A percentile compares a stretch with the other conserved stretches of the same genome.
These are phyloP conservation scores for Bipolaris cookei DNA, from an alignment of 2,329 filamentous ascomycete genomes.

Conservation along the genomic window DNA sequence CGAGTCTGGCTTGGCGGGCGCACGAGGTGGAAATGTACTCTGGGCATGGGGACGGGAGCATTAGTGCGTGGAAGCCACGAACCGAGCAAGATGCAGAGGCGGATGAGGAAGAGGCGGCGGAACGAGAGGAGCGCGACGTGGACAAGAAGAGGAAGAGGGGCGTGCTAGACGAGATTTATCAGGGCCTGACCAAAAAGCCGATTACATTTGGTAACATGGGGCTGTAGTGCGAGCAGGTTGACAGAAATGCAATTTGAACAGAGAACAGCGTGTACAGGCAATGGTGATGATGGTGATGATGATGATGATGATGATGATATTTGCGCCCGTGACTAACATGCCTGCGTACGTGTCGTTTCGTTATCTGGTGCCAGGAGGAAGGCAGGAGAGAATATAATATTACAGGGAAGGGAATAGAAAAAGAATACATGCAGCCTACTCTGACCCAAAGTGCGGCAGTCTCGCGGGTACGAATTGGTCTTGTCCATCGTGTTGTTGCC, in stretches of 20 bases:
- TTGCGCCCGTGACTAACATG: background rate
- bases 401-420: background rate
- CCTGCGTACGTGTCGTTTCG: background rate
- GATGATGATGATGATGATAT: background rate
- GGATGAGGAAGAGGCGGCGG: constrained; percentile 53
- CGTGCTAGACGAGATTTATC: constrained; percentile 79
- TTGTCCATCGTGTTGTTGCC: constrained; percentile 33
- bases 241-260: background rate
- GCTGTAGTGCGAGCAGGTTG: constrained; percentile 5
- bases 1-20: constrained; percentile 75
- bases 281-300: background rate
- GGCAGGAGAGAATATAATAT: background rate
- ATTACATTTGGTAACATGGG: constrained; percentile 62
- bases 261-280: background rate
- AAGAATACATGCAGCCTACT: background rate
- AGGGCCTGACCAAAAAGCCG: constrained; percentile 73
- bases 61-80: constrained; percentile 76
- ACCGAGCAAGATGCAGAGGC: constrained; percentile 55
- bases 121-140: constrained; percentile 43
- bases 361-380: background rate
- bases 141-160: constrained; percentile 71
- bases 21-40: constrained; percentile 79
- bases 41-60: constrained; percentile 81
- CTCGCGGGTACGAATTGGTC: constrained; percentile 43
- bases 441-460: constrained; percentile 41